Percentiles rank a stretch among this genome's conserved stretches.
These are phyloP conservation scores for Allium sativum DNA, from an alignment of 106 monocot genomes.

Conservation along the genomic window DNA sequence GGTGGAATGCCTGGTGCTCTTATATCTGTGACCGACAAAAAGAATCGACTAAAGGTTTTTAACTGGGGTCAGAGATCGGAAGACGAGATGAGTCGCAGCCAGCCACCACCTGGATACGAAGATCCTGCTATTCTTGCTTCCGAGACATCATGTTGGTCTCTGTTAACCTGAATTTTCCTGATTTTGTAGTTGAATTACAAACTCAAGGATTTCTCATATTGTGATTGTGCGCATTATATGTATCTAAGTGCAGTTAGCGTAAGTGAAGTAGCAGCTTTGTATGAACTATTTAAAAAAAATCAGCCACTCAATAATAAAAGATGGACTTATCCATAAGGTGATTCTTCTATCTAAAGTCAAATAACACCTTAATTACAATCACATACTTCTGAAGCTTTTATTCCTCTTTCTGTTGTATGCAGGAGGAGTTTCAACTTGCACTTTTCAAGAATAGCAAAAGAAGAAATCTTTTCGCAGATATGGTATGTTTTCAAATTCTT, in stretches of 20 bases:
- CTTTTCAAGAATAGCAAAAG: conserved; percentile 72
- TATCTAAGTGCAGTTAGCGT: conserved; percentile 26
- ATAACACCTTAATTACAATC: too few species aligned
- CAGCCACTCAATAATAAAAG: conserved; percentile 31
- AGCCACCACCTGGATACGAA: too few species aligned
- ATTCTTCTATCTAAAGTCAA: background rate
- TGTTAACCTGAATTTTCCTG: too few species aligned
- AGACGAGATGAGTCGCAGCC: too few species aligned
- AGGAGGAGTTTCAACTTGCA: conserved; percentile 90
- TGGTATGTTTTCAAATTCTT: conserved; percentile 39
- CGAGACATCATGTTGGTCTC: too few species aligned
- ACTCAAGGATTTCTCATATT: too few species aligned
- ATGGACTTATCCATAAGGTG: conserved; percentile 63
- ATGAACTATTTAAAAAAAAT: conserved; percentile 45
- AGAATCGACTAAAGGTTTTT: too few species aligned
- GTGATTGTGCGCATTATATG: background rate
- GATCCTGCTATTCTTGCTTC: too few species aligned
- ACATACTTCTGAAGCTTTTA: background rate
- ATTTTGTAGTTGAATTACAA: too few species aligned
- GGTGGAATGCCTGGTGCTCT: too few species aligned
- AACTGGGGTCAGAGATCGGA: too few species aligned
- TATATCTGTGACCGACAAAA: too few species aligned
- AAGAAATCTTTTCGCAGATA: conserved; percentile 71
- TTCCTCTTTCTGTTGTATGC: conserved; percentile 1
- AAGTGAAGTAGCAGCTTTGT: conserved; percentile 41